These are phyloP conservation scores for Alternaria triticimaculans DNA, from an alignment of 2,329 filamentous ascomycete species.

Conservation along the genomic window DNA sequence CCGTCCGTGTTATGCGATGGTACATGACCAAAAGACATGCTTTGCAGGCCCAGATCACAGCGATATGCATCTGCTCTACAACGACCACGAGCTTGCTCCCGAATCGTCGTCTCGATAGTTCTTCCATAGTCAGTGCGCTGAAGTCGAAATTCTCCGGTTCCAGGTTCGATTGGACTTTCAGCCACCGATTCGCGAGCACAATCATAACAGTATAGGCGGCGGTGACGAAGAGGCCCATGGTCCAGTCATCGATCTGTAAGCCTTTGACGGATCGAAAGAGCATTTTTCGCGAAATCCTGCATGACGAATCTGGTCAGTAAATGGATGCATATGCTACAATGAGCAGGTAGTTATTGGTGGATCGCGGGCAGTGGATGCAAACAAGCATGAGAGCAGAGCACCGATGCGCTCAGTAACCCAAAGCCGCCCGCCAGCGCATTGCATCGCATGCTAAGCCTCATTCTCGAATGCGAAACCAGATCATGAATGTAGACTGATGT, in stretches of 20 bases:
- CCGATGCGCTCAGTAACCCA: not conserved
- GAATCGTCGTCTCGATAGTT: constrained; percentile 40
- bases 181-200: constrained; percentile 54
- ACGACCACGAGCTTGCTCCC: constrained; percentile 59
- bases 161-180: constrained; percentile 52
- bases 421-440: not conserved
- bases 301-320: not conserved
- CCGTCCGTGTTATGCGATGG: constrained; percentile 54
- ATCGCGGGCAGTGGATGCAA: not conserved
- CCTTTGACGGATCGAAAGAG: constrained; percentile 55
- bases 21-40: constrained; percentile 63
- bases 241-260: constrained; percentile 64
- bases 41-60: constrained; percentile 61
- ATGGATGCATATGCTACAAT: not conserved
- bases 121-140: constrained; percentile 45
- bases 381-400: not conserved
- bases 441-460: not conserved
- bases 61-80: constrained; percentile 61
- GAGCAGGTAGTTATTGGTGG: not conserved
- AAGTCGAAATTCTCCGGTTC: constrained; percentile 56
- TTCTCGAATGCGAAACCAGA: not conserved
- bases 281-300: constrained; percentile 53
- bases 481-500: not conserved
- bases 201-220: constrained; percentile 59
- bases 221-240: constrained; percentile 60